Evolutionary conservation across 768 basidiomycete species (phyloP).

Genomic region (Termitomyces sp.): DNA sequence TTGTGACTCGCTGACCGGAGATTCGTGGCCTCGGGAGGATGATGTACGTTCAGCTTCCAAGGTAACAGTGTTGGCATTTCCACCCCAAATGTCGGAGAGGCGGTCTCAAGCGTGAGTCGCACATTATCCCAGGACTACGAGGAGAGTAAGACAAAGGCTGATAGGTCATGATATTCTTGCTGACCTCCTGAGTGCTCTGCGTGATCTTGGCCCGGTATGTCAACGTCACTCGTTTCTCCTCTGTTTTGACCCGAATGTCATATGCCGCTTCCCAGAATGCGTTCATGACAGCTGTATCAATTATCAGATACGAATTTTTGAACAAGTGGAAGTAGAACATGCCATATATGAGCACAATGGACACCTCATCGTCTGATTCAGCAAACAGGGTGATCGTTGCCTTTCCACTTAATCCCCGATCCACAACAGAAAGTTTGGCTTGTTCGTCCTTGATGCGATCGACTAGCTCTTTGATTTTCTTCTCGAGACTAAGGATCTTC

Average conservation of each 20-base stretch:
- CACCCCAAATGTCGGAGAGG: constrained; percentile 32
- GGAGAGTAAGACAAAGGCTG: neutral
- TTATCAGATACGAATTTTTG: neutral
- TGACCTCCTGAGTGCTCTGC: constrained; percentile 38
- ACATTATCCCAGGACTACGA: constrained; percentile 30
- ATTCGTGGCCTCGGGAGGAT: neutral
- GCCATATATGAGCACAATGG: constrained; percentile 29
- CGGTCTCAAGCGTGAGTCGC: constrained; percentile 36
- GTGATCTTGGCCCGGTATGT: constrained; percentile 36
- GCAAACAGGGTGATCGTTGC: constrained; percentile 22
- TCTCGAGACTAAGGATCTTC: constrained; percentile 15
- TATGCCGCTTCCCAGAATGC: constrained; percentile 35
- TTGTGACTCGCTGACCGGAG: neutral
- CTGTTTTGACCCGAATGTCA: constrained; percentile 35
- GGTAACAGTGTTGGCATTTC: constrained; percentile 27
- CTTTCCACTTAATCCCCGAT: constrained; percentile 10
- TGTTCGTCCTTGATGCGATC: constrained; percentile 17
- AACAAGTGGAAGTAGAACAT: neutral
- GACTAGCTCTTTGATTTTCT: constrained; percentile 12
- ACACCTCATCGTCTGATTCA: constrained; percentile 19
- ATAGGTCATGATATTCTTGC: neutral
- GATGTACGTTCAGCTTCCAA: constrained; percentile 22
- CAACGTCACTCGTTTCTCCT: constrained; percentile 30
- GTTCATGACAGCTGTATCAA: constrained; percentile 24
- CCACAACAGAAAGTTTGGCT: constrained; percentile 3